phyloP scores from a whole-genome alignment of 306 rosid genomes.

The Neltuma alba region DNA sequence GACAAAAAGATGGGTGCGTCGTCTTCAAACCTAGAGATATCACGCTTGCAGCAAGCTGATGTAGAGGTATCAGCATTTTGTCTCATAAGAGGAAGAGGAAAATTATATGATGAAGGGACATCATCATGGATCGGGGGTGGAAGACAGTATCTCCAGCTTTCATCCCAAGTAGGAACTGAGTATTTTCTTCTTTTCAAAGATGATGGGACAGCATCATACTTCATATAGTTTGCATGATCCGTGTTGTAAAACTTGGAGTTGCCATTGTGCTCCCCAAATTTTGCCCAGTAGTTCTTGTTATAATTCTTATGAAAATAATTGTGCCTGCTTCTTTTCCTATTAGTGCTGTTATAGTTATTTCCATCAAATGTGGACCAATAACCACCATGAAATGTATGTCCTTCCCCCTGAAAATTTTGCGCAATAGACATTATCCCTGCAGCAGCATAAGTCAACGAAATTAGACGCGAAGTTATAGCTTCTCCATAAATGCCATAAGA shows the following conservation, averaged over 20 bases:
- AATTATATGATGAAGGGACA: slow-evolving; percentile 41
- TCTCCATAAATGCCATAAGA: not conserved
- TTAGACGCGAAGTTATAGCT: slow-evolving; percentile 10
- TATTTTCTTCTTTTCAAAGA: slow-evolving; percentile 76
- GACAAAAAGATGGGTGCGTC: slow-evolving; percentile 81
- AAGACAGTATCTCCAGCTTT: slow-evolving; percentile 57
- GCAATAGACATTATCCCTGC: slow-evolving; percentile 73
- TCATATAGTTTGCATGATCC: slow-evolving; percentile 44
- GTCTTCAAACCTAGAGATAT: slow-evolving; percentile 64
- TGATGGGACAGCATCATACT: slow-evolving; percentile 47
- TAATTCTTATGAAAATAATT: slow-evolving; percentile 42
- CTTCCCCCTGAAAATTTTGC: slow-evolving; percentile 59
- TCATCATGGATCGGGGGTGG: slow-evolving; percentile 46
- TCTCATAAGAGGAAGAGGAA: slow-evolving; percentile 50
- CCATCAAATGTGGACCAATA: slow-evolving; percentile 52
- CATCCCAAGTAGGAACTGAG: slow-evolving; percentile 67
- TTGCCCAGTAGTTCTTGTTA: slow-evolving; percentile 45
- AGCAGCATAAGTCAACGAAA: slow-evolving; percentile 18
- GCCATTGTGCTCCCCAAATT: slow-evolving; percentile 41
- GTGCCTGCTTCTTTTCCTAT: slow-evolving; percentile 62
- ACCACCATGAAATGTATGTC: slow-evolving; percentile 50
- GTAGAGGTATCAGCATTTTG: slow-evolving; percentile 55
- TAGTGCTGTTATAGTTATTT: slow-evolving; percentile 42
- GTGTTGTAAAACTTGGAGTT: slow-evolving; percentile 38
- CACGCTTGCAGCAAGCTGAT: slow-evolving; percentile 59